These are phyloP conservation scores for Podila minutissima DNA, from an alignment of 192 early-diverging fungal genomes.

Conservation along the genomic window DNA sequence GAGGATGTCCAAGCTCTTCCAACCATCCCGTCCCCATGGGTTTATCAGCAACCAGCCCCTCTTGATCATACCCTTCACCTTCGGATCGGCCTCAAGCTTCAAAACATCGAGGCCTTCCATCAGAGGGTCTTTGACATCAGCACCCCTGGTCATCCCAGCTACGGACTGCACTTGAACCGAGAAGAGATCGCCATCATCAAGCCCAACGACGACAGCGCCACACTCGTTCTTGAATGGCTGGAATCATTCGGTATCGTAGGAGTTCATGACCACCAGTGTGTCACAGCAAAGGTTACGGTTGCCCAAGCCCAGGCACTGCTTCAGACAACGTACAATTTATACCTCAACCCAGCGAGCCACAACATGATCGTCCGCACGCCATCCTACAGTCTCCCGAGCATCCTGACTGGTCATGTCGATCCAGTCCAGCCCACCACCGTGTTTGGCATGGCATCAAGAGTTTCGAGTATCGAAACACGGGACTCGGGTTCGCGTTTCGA, in stretches of 20 bases:
- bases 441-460: background rate
- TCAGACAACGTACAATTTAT: constrained; percentile 4
- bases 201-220: background rate
- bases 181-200: constrained; percentile 6
- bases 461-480: background rate
- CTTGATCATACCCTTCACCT: background rate
- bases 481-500: background rate
- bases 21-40: background rate
- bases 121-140: constrained; percentile 5
- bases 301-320: background rate
- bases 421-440: background rate
- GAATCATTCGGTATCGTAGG: background rate
- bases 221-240: constrained; percentile 8
- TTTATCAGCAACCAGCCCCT: background rate
- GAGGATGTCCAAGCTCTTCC: too few species aligned
- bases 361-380: background rate
- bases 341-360: background rate
- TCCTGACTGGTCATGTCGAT: constrained; percentile 5
- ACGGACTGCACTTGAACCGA: background rate
- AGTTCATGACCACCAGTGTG: background rate
- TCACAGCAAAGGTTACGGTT: constrained; percentile 4
- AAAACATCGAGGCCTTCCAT: constrained; percentile 3
- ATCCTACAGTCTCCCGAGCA: background rate
- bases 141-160: constrained; percentile 1
- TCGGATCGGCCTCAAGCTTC: constrained; percentile 7